Percentiles rank a stretch among this genome's conserved stretches.
phyloP scores from a whole-genome alignment of 148 eudicot species.

The Polygonum aviculare region DNA sequence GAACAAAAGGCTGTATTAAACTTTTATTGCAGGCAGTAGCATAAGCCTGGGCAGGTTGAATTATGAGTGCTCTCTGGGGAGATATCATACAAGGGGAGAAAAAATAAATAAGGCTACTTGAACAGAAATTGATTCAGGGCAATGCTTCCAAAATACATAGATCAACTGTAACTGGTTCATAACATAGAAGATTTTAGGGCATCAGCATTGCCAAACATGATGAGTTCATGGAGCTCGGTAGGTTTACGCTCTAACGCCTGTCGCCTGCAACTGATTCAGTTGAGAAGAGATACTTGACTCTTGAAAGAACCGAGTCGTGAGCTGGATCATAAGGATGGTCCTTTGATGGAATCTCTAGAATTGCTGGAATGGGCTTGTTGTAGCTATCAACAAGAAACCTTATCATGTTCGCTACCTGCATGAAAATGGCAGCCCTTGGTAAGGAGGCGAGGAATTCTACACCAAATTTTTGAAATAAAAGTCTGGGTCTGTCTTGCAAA shows the following conservation, averaged over 20 bases:
- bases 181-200: neutral
- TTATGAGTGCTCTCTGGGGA: neutral
- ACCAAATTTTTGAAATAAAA: neutral
- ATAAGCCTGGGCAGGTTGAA: neutral
- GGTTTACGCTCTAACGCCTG: constrained; percentile 24
- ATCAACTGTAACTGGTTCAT: neutral
- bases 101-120: neutral
- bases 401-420: constrained; percentile 92
- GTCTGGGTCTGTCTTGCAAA: neutral
- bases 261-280: constrained; percentile 70
- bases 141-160: neutral
- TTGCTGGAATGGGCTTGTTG: constrained; percentile 92
- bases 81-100: neutral
- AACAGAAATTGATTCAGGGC: neutral
- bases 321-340: constrained; percentile 94
- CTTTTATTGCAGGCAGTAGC: neutral
- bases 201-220: neutral
- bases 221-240: neutral
- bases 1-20: neutral
- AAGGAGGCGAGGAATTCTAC: neutral
- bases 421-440: neutral
- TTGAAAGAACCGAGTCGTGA: constrained; percentile 90
- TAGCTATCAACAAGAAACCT: constrained; percentile 91
- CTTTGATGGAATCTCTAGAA: constrained; percentile 94
- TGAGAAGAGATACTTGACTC: constrained; percentile 82